Evolutionary conservation across 73 alveolate genomes (phyloP), one percentile per base, ranked within the genome.

Genomic region (Breviolum minutum): DNA sequence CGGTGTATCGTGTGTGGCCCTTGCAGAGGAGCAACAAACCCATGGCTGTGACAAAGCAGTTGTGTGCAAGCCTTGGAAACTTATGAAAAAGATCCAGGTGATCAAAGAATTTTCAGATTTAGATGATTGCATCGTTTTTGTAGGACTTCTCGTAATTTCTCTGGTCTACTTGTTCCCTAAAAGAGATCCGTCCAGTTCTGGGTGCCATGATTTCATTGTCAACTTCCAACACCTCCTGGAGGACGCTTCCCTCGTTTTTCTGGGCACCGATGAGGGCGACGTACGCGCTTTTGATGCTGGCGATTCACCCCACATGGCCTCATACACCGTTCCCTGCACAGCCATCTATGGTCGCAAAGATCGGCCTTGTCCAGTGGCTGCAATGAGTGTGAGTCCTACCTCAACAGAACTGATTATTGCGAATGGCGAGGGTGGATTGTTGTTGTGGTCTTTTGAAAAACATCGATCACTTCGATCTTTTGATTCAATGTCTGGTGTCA

Each of bases 181-280:
- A 40, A 40, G 3, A 40, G 54, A 40, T 2, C 3, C 54, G 3
- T 40, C 54, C 54, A 40, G 54, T 40, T 40, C 54, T 3, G 0
- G 54, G 54, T 40, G 54, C 54, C 54, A 40, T 3, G 54, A 40
- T 40, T 40, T 40, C 54, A 40, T 40, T 40, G 54, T 40, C 54
- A 40, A 40, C 54, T 40, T 40, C 54, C 82, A 73, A 16, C 24
- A 22, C 8, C 64, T 12, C 60, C 63, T 10, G 54, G 64, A 83
- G 92, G 92, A 83, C 11, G 97, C 97, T 2, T 90, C 74, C 63
- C 26, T 90, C 24, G 97, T 90, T 24, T 90, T 90, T 30, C 48
- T 90, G n/a, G 97, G 97, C 61, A 90, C 97, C 2, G 97, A 90
- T 54, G 97, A 90, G 62, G 97, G 97, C 24, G 97, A 90, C 24